These are phyloP conservation scores for Creolimax fragrantissima DNA, from an alignment of 78 protist genomes.

Conservation along the genomic window DNA sequence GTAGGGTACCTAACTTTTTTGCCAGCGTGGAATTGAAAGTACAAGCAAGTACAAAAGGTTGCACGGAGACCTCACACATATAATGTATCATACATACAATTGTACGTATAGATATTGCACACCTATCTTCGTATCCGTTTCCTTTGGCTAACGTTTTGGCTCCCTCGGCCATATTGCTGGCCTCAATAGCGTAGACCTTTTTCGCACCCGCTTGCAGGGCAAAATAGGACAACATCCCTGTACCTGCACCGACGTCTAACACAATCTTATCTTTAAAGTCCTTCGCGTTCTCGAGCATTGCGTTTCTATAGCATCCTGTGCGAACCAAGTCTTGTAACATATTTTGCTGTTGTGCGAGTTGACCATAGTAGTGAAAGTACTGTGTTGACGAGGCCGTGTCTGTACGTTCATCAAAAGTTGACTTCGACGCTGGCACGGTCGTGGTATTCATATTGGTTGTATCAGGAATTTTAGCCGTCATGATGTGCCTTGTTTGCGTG, in stretches of 20 bases:
- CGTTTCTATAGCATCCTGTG: slow-evolving; percentile 37
- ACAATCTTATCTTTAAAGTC: slow-evolving; percentile 34
- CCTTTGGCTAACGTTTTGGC: slow-evolving; percentile 36
- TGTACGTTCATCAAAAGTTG: not conserved
- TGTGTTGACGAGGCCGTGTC: not conserved
- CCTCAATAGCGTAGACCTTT: slow-evolving; percentile 70
- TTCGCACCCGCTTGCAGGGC: slow-evolving; percentile 37
- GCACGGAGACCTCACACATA: too few relatives aligned
- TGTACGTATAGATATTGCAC: too few relatives aligned
- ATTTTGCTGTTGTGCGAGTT: slow-evolving; percentile 39
- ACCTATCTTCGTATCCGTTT: slow-evolving; percentile 38
- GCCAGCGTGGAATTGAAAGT: too few relatives aligned
- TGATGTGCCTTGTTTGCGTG: too few relatives aligned
- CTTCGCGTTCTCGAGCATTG: slow-evolving; percentile 28
- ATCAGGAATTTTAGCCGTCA: not conserved
- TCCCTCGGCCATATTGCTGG: slow-evolving; percentile 53
- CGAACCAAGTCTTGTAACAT: slow-evolving; percentile 55
- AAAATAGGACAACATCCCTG: slow-evolving; percentile 40
- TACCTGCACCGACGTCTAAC: slow-evolving; percentile 43
- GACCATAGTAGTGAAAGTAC: slow-evolving; percentile 39
- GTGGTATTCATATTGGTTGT: not conserved
- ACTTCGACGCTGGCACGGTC: not conserved
- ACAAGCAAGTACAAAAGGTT: too few relatives aligned
- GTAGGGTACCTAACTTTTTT: too few relatives aligned
- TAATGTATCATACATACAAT: too few relatives aligned